A percentile compares a stretch with the other conserved stretches of the same genome.
These are phyloP conservation scores for Sextonia rubra DNA, from an alignment of 164 flowering plant genomes.

Conservation along the genomic window DNA sequence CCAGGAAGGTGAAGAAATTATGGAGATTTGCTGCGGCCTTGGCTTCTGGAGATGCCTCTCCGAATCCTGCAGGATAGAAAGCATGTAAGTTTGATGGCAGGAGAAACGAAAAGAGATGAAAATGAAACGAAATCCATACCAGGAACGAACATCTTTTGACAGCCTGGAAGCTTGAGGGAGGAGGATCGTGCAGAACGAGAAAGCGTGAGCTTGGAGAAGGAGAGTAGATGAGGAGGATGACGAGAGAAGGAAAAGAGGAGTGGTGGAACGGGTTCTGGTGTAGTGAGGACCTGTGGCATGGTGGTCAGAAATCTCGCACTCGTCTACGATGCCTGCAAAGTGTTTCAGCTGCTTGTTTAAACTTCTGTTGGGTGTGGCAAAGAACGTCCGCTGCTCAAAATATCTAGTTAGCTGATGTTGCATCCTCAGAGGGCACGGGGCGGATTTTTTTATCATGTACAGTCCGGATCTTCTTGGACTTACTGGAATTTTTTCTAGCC, in stretches of 20 bases:
- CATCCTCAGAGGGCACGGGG: background rate
- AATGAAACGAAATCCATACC: constrained; percentile 37
- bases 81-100: background rate
- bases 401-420: background rate
- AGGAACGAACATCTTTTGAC: constrained; percentile 86
- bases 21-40: constrained; percentile 79
- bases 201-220: constrained; percentile 7
- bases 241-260: constrained; percentile 29
- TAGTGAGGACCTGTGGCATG: background rate
- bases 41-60: constrained; percentile 90
- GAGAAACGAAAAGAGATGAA: background rate
- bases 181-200: constrained; percentile 17
- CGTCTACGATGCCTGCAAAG: background rate
- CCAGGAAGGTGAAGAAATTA: constrained; percentile 75
- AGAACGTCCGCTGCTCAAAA: background rate
- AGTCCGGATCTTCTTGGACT: too few relatives aligned
- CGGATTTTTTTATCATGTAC: too few relatives aligned
- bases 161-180: constrained; percentile 30
- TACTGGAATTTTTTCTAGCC: too few relatives aligned
- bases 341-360: background rate
- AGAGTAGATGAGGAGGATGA: constrained; percentile 31
- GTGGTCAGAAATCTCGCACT: background rate
- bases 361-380: background rate
- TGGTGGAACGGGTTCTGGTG: constrained; percentile 4
- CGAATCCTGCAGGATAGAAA: constrained; percentile 52